Conservation (phyloP, 2,329 filamentous ascomycete genomes). For the Dactylellina haptotyla region DNA sequence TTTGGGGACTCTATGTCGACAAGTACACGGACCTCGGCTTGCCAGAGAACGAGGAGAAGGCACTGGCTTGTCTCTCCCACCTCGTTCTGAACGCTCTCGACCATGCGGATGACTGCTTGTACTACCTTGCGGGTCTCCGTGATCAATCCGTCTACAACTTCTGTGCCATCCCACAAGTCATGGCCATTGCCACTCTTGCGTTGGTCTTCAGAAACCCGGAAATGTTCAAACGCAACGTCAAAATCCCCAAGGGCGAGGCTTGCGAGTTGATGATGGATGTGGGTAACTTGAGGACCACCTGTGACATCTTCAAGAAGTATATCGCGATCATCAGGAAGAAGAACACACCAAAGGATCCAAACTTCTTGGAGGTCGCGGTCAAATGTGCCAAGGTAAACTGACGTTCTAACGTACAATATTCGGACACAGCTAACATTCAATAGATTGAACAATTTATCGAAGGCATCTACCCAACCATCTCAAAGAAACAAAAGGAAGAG, state of each 20-base stretch:
- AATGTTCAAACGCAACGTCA: slow-evolving; percentile 87
- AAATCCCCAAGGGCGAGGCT: slow-evolving; percentile 94
- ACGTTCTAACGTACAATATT: slow-evolving; percentile 39
- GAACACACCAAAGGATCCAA: slow-evolving; percentile 92
- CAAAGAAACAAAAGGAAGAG: slow-evolving; percentile 60
- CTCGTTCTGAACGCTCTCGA: slow-evolving; percentile 92
- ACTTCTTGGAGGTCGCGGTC: slow-evolving; percentile 89
- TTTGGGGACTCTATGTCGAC: slow-evolving; percentile 95
- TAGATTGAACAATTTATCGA: slow-evolving; percentile 97
- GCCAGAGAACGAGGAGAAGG: slow-evolving; percentile 78
- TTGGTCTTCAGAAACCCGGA: slow-evolving; percentile 89
- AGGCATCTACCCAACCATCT: slow-evolving; percentile 80
- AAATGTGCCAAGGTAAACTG: slow-evolving; percentile 79
- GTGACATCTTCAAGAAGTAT: slow-evolving; percentile 82
- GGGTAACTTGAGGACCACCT: slow-evolving; percentile 84
- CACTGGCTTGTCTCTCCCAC: slow-evolving; percentile 86
- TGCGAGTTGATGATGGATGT: slow-evolving; percentile 92
- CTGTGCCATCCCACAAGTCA: slow-evolving; percentile 92
- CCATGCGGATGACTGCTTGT: slow-evolving; percentile 92
- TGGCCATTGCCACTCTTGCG: slow-evolving; percentile 96
- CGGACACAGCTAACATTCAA: neutral
- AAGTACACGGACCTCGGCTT: slow-evolving; percentile 91
- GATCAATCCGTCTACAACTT: slow-evolving; percentile 99
- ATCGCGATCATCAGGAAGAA: slow-evolving; percentile 85
- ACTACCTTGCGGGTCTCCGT: slow-evolving; percentile 92